Base-by-base conservation (phyloP, 2,329 filamentous ascomycete genomes). In the Didymella pinodella region DNA sequence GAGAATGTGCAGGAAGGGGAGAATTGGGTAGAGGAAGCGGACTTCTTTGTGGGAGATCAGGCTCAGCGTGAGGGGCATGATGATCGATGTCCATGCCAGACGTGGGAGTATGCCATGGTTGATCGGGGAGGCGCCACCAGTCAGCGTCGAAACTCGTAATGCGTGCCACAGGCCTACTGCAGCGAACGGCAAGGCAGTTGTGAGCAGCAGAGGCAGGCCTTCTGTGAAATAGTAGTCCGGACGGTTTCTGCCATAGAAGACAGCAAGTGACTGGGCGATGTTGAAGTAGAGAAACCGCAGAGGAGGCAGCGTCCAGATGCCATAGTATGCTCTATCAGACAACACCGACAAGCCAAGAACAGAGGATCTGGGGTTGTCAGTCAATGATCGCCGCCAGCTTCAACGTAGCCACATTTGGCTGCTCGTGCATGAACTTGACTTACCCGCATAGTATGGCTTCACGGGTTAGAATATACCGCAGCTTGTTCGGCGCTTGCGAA, bases 181-280 rank as follows among this genome's bases (percentile, higher is more conserved):
- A 8, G 87, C 85, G 73, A 97, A 96, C 0, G 93, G 93, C 2
- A 97, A 80, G 41, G 88, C 88, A 1, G 92, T 93, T 8, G 90
- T 97, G 31, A 95, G 88, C 5, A 97, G 85, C 0, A 98, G 84
- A 2, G 95, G 94, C 26, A 97, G 83, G 4, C 93, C 95, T 78
- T 99, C 93, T 0, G 91, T 90, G 29, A 96, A 78, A 76, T 97
- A 99, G 80, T 98, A 99, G 77, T 97, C 93, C 84, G 90, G 90
- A 62, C 92, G 88, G 77, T 96, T 98, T 47, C 82, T 86, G 22
- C 95, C 95, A 74, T 99, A 99, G 78, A 98, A 98, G 47, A 94
- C 86, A 26, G 95, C 92, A 6, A 99, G 84, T 7, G 90, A 91
- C 75, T 96, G 90, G 20, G 89, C 86, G 54, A 99, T 84, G 79